Evolutionary conservation across 2,329 filamentous ascomycete species (phyloP).

Genomic region (Hymenotorrendiella dingleyae): DNA sequence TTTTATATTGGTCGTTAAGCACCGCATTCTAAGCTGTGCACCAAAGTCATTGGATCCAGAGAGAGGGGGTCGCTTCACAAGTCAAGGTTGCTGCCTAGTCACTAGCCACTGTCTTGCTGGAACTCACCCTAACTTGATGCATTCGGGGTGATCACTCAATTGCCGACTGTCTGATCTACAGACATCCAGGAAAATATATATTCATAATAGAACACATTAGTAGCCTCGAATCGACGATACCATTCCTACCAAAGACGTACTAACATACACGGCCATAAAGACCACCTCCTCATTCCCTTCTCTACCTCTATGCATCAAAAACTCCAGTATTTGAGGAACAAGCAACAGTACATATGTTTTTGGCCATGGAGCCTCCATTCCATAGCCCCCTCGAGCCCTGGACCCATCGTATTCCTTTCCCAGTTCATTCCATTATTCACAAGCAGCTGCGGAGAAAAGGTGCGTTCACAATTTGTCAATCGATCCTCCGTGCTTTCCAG

Average conservation of each 20-base stretch:
- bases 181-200: too few species aligned
- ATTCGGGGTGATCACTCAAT: too few species aligned
- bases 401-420: constrained; percentile 9
- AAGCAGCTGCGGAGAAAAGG: constrained; percentile 21
- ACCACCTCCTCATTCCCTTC: constrained; percentile 22
- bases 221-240: constrained; percentile 5
- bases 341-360: constrained; percentile 30
- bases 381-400: constrained; percentile 17
- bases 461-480: constrained; percentile 24
- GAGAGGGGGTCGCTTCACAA: too few species aligned
- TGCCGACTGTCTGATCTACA: too few species aligned
- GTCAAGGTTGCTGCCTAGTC: too few species aligned
- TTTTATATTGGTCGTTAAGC: too few species aligned
- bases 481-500: constrained; percentile 19
- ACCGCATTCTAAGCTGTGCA: too few species aligned
- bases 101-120: too few species aligned
- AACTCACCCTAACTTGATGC: too few species aligned
- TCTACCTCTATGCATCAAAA: constrained; percentile 31
- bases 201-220: background rate
- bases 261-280: constrained; percentile 30
- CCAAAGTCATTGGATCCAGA: too few species aligned
- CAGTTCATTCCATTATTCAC: constrained; percentile 24
- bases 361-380: constrained; percentile 16
- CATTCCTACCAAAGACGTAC: constrained; percentile 27
- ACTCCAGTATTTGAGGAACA: constrained; percentile 27